Evolutionary conservation across 129 eudicot genomes (phyloP), one percentile per base, ranked within the genome.

Genomic region (Tagetes erecta): DNA sequence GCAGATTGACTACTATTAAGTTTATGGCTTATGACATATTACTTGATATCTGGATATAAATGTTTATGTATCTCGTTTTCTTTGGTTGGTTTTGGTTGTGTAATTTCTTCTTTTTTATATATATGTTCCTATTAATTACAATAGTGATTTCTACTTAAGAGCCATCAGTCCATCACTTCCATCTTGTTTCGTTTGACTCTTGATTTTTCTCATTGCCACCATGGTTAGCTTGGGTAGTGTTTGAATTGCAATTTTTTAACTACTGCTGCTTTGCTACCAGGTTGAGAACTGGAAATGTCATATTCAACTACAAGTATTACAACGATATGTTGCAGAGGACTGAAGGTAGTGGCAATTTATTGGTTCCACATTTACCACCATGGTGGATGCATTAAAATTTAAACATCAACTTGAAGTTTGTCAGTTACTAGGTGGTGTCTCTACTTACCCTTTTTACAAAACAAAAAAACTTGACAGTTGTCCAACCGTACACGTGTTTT

Each of bases 221-320:
- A 67, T 14, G 11, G 59, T 67, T 67, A 41, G 39, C 49, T 76
- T 67, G 55, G 12, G 36, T 33, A 60, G 44, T 60, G 65, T 84
- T 71, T 58, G 47, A 13, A 52, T 20, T 65, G 37, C 51, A 59
- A 73, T 57, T 14, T 50, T 51, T 2, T 53, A 13, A 37, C 42
- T 27, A 52, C 73, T 66, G 70, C 53, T 81, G 50, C 58, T 78
- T 56, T 76, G 12, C 70, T 76, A 58, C 67, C 81, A 93, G 96
- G 89, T 83, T 90, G 84, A 87, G 95, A 80, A 79, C 83, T 60
- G 96, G 98, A 83, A 87, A 93, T 81, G 96, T 93, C 63, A 76
- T 90, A 75, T 93, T 90, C 86, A 87, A 89, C 86, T 92, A 92
- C 83, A 81, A 78, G 75, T 89, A 87, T 68, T 87, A 86, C 83